Conservation (phyloP, 257 asterid species). For the Ligustrum vulgare region DNA sequence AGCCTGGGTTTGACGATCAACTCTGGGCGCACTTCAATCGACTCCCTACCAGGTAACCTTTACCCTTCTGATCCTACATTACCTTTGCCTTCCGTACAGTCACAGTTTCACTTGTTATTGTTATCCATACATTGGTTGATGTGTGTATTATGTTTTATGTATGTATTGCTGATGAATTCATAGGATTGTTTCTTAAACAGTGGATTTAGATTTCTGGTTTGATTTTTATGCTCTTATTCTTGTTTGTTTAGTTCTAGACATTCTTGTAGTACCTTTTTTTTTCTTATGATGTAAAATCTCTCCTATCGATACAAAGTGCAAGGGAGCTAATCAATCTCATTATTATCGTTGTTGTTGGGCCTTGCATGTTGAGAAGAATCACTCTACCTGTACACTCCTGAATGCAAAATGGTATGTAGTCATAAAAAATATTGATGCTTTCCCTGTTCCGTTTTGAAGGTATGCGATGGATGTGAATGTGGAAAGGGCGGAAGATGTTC, state of each 20-base stretch:
- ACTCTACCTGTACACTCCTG: slow-evolving; percentile 2
- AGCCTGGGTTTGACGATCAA: slow-evolving; percentile 71
- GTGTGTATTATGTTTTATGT: neutral
- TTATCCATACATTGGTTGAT: neutral
- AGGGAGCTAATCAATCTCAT: neutral
- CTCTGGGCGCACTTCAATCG: slow-evolving; percentile 96
- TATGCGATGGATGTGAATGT: slow-evolving; percentile 95
- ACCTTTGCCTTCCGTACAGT: neutral
- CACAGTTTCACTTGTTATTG: neutral
- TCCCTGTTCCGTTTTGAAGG: slow-evolving; percentile 44
- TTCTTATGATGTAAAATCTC: neutral
- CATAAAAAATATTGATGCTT: slow-evolving; percentile 23
- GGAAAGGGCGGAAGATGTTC: slow-evolving; percentile 96
- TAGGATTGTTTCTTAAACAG: neutral
- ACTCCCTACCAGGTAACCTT: slow-evolving; percentile 72
- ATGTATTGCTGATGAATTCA: no score
- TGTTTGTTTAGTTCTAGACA: neutral
- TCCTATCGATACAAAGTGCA: neutral
- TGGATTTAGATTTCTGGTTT: neutral
- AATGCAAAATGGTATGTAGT: slow-evolving; percentile 8
- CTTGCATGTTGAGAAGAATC: neutral
- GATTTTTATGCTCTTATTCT: neutral
- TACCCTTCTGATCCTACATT: slow-evolving; percentile 9
- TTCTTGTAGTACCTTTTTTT: neutral
- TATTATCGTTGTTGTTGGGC: neutral